Evolutionary conservation across 306 rosid species (phyloP).

Genomic region (Pterocarpus macrocarpus): DNA sequence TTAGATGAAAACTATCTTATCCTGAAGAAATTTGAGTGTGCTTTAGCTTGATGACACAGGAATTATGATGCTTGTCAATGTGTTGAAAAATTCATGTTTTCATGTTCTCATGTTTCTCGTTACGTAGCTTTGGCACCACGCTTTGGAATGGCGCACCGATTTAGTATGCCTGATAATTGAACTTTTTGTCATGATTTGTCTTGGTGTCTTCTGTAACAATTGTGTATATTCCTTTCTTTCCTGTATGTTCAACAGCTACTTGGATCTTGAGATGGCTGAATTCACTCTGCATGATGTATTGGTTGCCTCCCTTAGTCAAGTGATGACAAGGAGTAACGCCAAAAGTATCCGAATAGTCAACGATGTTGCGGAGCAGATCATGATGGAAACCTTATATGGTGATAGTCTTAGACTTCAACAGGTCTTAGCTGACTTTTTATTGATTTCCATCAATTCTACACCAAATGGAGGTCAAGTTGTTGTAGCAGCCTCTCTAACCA

Average conservation of each 20-base stretch:
- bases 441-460: conserved; percentile 65
- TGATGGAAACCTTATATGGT: conserved; percentile 73
- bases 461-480: conserved; percentile 76
- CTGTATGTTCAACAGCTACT: conserved; percentile 61
- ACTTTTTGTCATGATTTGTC: conserved; percentile 30
- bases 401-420: conserved; percentile 92
- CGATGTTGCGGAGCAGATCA: conserved; percentile 63
- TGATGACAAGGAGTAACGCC: conserved; percentile 67
- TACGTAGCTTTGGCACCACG: too few species aligned
- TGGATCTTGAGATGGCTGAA: conserved; percentile 91
- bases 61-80: too few species aligned
- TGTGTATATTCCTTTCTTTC: conserved; percentile 6
- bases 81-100: too few species aligned
- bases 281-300: conserved; percentile 82
- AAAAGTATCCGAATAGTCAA: conserved; percentile 71
- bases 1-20: neutral
- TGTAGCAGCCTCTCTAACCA: conserved; percentile 68
- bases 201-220: conserved; percentile 28
- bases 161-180: too few species aligned
- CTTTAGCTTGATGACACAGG: neutral
- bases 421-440: conserved; percentile 78
- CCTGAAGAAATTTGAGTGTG: conserved; percentile 15
- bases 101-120: too few species aligned
- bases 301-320: conserved; percentile 79
- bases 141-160: too few species aligned